Evolutionary conservation across 345 rosid genomes (phyloP).

Genomic region (Streptanthus diversifolius): DNA sequence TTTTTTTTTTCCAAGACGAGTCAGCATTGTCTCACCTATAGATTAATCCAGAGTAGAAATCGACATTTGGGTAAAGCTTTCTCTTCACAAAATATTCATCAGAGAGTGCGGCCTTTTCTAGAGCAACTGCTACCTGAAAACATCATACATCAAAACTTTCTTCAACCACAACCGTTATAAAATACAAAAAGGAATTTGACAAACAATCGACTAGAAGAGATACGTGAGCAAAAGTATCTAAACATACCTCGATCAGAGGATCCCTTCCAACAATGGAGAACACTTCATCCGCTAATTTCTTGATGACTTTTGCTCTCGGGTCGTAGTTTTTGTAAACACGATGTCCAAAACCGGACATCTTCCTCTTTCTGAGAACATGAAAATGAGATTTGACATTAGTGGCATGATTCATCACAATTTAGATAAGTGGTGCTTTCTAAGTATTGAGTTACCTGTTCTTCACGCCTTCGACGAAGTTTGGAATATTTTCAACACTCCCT

Average conservation of each 20-base stretch:
- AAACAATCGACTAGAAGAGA: neutral
- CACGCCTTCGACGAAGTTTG: conserved; percentile 79
- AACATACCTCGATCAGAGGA: conserved; percentile 88
- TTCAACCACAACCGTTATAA: neutral
- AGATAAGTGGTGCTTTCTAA: neutral
- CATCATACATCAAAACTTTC: conserved; percentile 3
- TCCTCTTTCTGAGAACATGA: conserved; percentile 57
- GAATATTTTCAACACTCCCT: conserved; percentile 82
- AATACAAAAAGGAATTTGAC: neutral
- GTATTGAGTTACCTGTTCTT: conserved; percentile 56
- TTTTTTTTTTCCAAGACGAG: neutral
- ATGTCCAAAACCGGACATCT: conserved; percentile 99
- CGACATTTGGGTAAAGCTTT: conserved; percentile 94
- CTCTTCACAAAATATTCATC: conserved; percentile 91
- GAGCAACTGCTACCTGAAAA: conserved; percentile 83
- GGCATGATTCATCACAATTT: neutral
- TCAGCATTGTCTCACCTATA: conserved; percentile 46
- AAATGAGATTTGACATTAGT: neutral
- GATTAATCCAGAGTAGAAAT: conserved; percentile 94
- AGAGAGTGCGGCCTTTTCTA: conserved; percentile 91
- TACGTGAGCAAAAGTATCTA: conserved; percentile 1
- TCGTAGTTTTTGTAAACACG: conserved; percentile 98
- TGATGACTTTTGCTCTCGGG: conserved; percentile 94
- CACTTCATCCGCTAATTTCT: conserved; percentile 89
- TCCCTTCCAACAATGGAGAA: conserved; percentile 95